phyloP scores from a whole-genome alignment of 2,329 filamentous ascomycete genomes.

The Scedosporium apiospermum region DNA sequence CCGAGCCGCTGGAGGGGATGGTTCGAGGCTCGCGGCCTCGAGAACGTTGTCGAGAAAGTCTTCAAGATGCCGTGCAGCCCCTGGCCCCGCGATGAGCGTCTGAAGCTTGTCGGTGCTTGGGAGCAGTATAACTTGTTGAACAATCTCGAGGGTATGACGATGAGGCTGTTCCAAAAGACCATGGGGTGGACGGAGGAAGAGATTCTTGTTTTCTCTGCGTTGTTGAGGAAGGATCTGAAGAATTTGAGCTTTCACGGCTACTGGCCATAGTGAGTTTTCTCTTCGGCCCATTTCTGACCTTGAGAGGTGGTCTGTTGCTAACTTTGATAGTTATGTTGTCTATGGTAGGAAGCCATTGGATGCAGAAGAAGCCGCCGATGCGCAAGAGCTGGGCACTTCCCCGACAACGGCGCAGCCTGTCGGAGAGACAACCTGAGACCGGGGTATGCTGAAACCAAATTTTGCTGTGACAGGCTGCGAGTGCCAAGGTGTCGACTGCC shows the following conservation, averaged over 20 bases:
- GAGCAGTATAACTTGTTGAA: constrained; percentile 23
- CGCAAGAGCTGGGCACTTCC: too few relatives aligned
- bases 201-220: constrained; percentile 22
- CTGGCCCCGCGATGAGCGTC: constrained; percentile 33
- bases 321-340: background rate
- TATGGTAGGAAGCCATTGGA: too few relatives aligned
- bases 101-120: constrained; percentile 35
- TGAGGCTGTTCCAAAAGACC: constrained; percentile 26
- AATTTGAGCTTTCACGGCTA: constrained; percentile 25
- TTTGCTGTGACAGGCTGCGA: too few relatives aligned
- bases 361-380: too few relatives aligned
- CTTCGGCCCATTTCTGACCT: background rate
- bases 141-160: constrained; percentile 25
- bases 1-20: constrained; percentile 14
- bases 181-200: constrained; percentile 25
- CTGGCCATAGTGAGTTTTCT: constrained; percentile 26
- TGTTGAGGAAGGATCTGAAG: constrained; percentile 23
- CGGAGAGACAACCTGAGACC: too few relatives aligned
- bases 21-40: constrained; percentile 17
- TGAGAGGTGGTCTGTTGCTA: too few relatives aligned
- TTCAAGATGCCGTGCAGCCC: constrained; percentile 28
- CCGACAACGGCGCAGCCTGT: background rate
- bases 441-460: too few relatives aligned
- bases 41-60: constrained; percentile 13
- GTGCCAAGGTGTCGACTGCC: too few relatives aligned